Evolutionary conservation across 2,329 filamentous ascomycete species (phyloP).

Genomic region (Fusarium sp.): DNA sequence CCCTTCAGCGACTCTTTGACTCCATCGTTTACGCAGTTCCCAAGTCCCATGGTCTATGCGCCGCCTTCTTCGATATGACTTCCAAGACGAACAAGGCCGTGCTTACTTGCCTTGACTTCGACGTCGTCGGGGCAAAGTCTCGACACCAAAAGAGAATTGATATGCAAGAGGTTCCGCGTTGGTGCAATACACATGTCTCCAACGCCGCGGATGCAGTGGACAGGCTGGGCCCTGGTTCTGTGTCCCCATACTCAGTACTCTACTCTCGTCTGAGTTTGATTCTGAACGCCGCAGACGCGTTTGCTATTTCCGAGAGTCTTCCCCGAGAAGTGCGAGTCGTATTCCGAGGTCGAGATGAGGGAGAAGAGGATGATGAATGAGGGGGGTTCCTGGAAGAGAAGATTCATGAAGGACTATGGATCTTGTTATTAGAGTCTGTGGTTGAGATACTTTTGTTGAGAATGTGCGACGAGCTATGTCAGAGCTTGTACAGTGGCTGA

Average conservation of each 20-base stretch:
- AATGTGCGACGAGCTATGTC: background rate
- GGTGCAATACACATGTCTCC: background rate
- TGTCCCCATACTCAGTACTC: background rate
- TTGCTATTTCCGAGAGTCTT: slow-evolving; percentile 7
- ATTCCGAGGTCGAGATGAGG: background rate
- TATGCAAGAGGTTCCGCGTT: background rate
- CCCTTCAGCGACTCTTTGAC: slow-evolving; percentile 8
- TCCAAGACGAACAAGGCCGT: slow-evolving; percentile 5
- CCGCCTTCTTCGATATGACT: slow-evolving; percentile 1
- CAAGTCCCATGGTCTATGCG: background rate
- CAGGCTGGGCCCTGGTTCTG: background rate
- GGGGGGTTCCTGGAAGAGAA: background rate
- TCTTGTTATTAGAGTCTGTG: background rate
- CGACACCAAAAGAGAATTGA: slow-evolving; percentile 1
- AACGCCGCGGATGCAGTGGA: background rate
- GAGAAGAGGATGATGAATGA: background rate
- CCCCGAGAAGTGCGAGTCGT: background rate
- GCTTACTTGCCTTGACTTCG: slow-evolving; percentile 7
- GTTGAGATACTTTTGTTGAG: background rate
- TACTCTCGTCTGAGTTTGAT: slow-evolving; percentile 2
- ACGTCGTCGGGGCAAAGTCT: background rate
- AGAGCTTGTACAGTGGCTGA: background rate
- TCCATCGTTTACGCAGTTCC: slow-evolving; percentile 1
- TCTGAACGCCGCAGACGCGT: slow-evolving; percentile 4
- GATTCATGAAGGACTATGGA: background rate